These are phyloP conservation scores for Kwoniella heveanensis DNA, from an alignment of 768 basidiomycete species.

Conservation along the genomic window DNA sequence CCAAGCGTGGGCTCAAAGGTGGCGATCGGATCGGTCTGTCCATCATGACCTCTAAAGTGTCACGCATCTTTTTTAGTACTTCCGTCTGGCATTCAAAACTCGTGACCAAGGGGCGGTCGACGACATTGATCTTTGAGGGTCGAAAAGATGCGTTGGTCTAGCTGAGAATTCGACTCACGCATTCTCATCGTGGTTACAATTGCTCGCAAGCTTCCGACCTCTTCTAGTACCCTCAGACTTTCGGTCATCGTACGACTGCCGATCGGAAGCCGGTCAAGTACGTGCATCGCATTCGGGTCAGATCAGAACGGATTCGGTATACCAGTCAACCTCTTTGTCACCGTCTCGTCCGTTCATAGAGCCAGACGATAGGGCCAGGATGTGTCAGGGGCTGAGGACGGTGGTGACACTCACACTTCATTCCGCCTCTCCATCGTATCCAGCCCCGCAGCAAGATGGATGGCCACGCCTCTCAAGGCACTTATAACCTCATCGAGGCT, in stretches of 20 bases:
- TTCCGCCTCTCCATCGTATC: conserved; percentile 44
- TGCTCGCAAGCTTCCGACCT: conserved; percentile 37
- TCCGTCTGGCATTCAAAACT: no score
- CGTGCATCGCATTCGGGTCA: no score
- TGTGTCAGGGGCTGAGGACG: no score
- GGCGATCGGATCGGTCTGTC: conserved; percentile 25
- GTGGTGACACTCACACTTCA: conserved; percentile 40
- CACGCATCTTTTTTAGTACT: no score
- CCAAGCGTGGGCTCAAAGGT: not conserved
- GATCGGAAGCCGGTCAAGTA: no score
- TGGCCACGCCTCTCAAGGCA: conserved; percentile 27
- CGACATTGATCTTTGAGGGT: no score
- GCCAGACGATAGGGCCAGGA: no score
- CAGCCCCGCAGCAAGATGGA: conserved; percentile 36
- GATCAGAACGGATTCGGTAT: no score
- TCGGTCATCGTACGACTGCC: conserved; percentile 45
- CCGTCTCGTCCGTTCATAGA: no score
- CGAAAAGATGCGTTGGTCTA: no score
- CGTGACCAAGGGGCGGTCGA: no score
- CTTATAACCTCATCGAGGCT: conserved; percentile 20
- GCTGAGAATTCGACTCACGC: conserved; percentile 35
- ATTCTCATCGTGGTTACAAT: conserved; percentile 41
- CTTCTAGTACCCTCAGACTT: conserved; percentile 39
- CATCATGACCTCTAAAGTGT: conserved; percentile 50
- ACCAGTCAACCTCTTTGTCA: no score